Base-by-base conservation (phyloP, 2,329 filamentous ascomycete genomes). In the Lachnum nothofagi region DNA sequence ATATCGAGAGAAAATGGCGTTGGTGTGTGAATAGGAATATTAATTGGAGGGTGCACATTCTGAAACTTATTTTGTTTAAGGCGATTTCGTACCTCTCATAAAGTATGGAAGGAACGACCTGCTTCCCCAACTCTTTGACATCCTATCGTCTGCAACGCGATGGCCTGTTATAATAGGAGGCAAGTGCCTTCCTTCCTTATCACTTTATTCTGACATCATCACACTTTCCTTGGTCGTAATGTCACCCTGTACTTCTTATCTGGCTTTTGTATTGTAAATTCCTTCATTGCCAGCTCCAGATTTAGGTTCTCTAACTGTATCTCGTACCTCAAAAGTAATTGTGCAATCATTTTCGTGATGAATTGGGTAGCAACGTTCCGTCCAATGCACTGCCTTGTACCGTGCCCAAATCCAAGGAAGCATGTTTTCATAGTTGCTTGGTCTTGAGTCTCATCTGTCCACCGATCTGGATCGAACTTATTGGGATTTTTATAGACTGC, bases 231-330 rank as follows among this genome's bases (percentile, higher is more conserved):
- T 39, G 14, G 25, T 19, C 37, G 19, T n/a, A 53, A 33, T 33
- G 47, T 34, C 4, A 50, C 47, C 22, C 43, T 47, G 29, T 48
- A 53, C n/a, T 40, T 48, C 37, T 46, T 23, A 46, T 48, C 47
- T 23, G 51, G 47, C 27, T 53, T 53, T 34, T 35, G 38, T 25
- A 53, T 53, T 3, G 51, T 53, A 24, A 53, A 50, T 29, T 53
- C 51, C 37, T 50, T 53, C 16, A 47, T 48, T 22, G 44, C 51
- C 16, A 53, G 23, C 27, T 50, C 47, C 24, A 53, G 29, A 20
- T 20, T n/a, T 14, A 20, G 35, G 38, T 53, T 39, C 47, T 53
- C 51, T 7, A 53, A 34, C 35, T 50, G 27, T 16, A 53, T 39
- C 6, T 53, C 44, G 41, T 53, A 53, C 24, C 46, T 37, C 25